A percentile compares a stretch with the other conserved stretches of the same genome.
phyloP scores from a whole-genome alignment of 1,139 yeast genomes.

The Entelexis paramagnoliae region DNA sequence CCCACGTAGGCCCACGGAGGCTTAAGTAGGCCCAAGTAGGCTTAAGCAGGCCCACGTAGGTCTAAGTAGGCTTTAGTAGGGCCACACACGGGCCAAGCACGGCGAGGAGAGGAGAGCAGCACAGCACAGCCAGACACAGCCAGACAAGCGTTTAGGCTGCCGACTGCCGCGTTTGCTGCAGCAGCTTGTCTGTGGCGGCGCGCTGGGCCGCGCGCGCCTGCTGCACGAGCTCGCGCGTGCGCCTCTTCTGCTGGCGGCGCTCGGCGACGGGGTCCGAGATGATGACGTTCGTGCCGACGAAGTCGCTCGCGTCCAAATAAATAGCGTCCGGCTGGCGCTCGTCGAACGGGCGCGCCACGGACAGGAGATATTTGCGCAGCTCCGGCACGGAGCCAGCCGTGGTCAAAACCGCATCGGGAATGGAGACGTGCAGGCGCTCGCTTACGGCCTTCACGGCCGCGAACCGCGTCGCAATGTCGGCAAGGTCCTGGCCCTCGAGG shows the following conservation, averaged over 20 bases:
- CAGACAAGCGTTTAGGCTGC: not conserved
- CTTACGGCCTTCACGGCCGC: constrained; percentile 49
- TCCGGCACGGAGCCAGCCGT: constrained; percentile 40
- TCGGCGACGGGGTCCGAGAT: constrained; percentile 36
- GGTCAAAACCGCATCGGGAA: constrained; percentile 56
- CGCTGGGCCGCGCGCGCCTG: constrained; percentile 37
- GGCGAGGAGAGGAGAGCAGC: too few relatives aligned
- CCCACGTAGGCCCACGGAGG: too few relatives aligned
- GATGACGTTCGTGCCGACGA: constrained; percentile 42
- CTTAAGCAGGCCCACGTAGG: too few relatives aligned
- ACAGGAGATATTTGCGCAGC: constrained; percentile 39
- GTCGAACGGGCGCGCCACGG: constrained; percentile 40
- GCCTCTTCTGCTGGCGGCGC: constrained; percentile 35
- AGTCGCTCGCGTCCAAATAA: constrained; percentile 43
- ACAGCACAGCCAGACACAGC: too few relatives aligned
- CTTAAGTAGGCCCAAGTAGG: too few relatives aligned
- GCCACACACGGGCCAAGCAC: too few relatives aligned
- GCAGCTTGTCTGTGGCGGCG: constrained; percentile 10
- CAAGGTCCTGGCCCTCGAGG: constrained; percentile 1
- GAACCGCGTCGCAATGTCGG: constrained; percentile 51
- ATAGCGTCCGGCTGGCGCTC: constrained; percentile 73
- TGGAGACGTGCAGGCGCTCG: constrained; percentile 47
- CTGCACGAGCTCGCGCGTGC: constrained; percentile 36
- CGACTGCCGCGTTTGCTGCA: not conserved
- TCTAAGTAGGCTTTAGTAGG: too few relatives aligned